Base-by-base conservation (phyloP, 768 basidiomycete genomes). In the Porpolomopsis calyptriformis region DNA sequence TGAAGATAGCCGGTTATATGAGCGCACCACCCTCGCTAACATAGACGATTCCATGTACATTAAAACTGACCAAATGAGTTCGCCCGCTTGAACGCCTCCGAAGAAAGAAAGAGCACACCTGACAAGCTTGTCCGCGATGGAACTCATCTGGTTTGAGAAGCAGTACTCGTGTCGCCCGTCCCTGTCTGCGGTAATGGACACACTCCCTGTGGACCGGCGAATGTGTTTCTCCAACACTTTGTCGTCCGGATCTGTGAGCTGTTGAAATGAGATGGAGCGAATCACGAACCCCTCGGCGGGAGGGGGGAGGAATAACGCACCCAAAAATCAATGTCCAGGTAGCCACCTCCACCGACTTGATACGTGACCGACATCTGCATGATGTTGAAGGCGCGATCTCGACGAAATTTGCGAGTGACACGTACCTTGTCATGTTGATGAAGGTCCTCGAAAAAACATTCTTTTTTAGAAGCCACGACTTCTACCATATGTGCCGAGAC, bases 101-200 rank as follows among this genome's bases (percentile, higher is more conserved):
- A 20, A 98, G 93, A 60, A 97, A 98, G 71, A 98, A 99, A 64
- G 88, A 91, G 52, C 74, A 52, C 57, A 92, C 92, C 85, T 91
- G 59, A 98, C 81, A 53, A 86, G 79, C 66, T 99, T 98, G 68
- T 96, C 90, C 38, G 91, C 85, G 57, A 97, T 83, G 22, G 90
- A 80, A 57, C 87, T 92, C 94, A 98, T 97, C 64, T 92, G 89
- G 62, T 99, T 99, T 24, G 91, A 94, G 75, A 98, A 99, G 67
- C 96, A 99, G 58, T 97, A 96, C 56, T 90, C 84, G 59, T 92
- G 80, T 40, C 89, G 71, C 0, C 96, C 96, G 54, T 96, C 85
- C 57, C 71, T 76, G 49, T 82, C 78, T 18, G 92, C 92, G 9
- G 90, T 94, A 53, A 94, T 80, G 24, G 89, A 80, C 42, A 82